Conservation (phyloP, 805 yeast genomes). For the Ogataea philodendri region DNA sequence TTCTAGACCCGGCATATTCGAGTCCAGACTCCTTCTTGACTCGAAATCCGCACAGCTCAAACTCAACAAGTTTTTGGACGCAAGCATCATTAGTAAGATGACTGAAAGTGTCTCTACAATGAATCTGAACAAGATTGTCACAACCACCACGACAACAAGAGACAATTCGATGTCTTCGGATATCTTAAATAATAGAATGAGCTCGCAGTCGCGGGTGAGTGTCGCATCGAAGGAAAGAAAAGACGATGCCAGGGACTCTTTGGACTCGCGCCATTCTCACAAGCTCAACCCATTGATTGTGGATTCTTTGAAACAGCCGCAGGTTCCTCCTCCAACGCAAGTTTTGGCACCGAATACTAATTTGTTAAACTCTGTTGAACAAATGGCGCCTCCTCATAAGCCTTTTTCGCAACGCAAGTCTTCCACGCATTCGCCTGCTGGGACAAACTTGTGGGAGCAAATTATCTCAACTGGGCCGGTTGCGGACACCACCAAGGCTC, state of each 20-base stretch:
- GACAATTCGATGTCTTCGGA: slow-evolving; percentile 9
- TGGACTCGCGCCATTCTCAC: slow-evolving; percentile 7
- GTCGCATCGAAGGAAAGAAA: slow-evolving; percentile 8
- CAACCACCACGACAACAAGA: slow-evolving; percentile 25
- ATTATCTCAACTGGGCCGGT: slow-evolving; percentile 12
- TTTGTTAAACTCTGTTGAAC: slow-evolving; percentile 21
- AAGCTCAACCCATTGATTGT: slow-evolving; percentile 2
- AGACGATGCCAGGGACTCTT: slow-evolving; percentile 9
- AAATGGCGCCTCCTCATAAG: slow-evolving; percentile 22
- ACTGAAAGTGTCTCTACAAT: slow-evolving; percentile 38
- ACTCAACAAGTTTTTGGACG: slow-evolving; percentile 41
- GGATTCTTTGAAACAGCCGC: slow-evolving; percentile 5
- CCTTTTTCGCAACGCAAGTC: slow-evolving; percentile 20
- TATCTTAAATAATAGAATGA: slow-evolving; percentile 3
- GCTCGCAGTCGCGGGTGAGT: slow-evolving; percentile 10
- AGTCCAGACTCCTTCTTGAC: slow-evolving; percentile 52
- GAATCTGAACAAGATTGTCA: slow-evolving; percentile 30
- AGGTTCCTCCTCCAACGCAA: slow-evolving; percentile 8
- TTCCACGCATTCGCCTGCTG: slow-evolving; percentile 21
- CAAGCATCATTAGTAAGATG: slow-evolving; percentile 36
- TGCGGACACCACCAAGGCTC: slow-evolving; percentile 9
- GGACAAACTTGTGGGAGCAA: slow-evolving; percentile 23
- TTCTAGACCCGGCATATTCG: slow-evolving; percentile 60
- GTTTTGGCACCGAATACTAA: slow-evolving; percentile 24
- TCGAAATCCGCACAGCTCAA: slow-evolving; percentile 44